Conservation (phyloP, 192 early-diverging fungal genomes). For the Ambispora gerdemannii region DNA sequence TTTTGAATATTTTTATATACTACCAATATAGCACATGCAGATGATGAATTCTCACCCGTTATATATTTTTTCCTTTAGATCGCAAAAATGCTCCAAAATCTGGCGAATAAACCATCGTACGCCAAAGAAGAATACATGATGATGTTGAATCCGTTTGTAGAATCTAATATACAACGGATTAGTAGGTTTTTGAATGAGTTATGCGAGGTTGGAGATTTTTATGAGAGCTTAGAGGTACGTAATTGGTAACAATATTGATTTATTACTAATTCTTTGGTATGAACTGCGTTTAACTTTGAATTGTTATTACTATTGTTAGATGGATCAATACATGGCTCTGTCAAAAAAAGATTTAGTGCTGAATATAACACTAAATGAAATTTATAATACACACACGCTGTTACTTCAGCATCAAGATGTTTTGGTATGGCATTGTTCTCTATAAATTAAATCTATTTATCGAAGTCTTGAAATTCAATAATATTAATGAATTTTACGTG, state of each 20-base stretch:
- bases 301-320: constrained; percentile 37
- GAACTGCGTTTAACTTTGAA: too few relatives aligned
- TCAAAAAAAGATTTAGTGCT: constrained; percentile 89
- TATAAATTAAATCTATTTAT: too few relatives aligned
- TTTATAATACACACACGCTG: constrained; percentile 87
- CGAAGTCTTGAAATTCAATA: too few relatives aligned
- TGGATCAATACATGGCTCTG: constrained; percentile 96
- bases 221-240: constrained; percentile 78
- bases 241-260: too few relatives aligned
- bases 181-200: constrained; percentile 87
- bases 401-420: constrained; percentile 79
- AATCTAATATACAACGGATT: constrained; percentile 79
- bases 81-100: constrained; percentile 93
- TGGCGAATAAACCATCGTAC: constrained; percentile 91
- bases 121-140: constrained; percentile 92
- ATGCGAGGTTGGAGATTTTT: constrained; percentile 94
- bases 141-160: constrained; percentile 85
- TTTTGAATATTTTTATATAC: too few relatives aligned
- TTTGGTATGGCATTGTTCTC: too few relatives aligned
- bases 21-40: too few relatives aligned
- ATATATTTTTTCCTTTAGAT: constrained; percentile 40
- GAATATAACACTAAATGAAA: constrained; percentile 91
- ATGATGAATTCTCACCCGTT: too few relatives aligned
- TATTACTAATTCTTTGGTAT: too few relatives aligned
- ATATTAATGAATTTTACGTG: background rate